These are phyloP conservation scores for Verticillium klebahnii DNA, from an alignment of 2,329 filamentous ascomycete species.

Conservation along the genomic window DNA sequence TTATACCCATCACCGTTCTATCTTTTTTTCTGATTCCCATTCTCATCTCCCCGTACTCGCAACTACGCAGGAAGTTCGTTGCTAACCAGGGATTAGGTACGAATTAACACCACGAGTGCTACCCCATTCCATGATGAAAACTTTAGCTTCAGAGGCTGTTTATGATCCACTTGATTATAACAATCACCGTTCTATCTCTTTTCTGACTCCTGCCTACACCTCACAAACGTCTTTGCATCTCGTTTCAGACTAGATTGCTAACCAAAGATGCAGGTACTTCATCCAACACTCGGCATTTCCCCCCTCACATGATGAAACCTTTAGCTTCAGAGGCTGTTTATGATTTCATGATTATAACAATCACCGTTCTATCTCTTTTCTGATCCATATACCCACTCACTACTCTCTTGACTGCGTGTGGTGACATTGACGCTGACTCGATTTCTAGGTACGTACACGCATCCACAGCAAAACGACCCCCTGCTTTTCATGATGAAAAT, in stretches of 20 bases:
- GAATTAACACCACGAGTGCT: background rate
- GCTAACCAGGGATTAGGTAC: constrained; percentile 7
- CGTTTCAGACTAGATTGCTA: constrained; percentile 3
- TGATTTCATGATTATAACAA: constrained; percentile 35
- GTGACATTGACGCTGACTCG: background rate
- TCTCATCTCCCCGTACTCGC: constrained; percentile 3
- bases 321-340: constrained; percentile 43
- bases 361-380: constrained; percentile 24
- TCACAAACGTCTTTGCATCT: constrained; percentile 7
- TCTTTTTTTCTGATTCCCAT: constrained; percentile 14
- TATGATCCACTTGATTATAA: constrained; percentile 38
- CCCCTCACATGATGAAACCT: constrained; percentile 2
- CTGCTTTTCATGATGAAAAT: constrained; percentile 31
- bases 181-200: constrained; percentile 24
- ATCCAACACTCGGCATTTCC: background rate
- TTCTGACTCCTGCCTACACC: constrained; percentile 6
- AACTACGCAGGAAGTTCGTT: constrained; percentile 1
- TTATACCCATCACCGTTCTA: constrained; percentile 30
- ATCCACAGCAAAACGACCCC: background rate
- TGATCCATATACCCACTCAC: background rate
- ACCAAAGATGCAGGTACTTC: constrained; percentile 3
- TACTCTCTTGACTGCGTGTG: background rate
- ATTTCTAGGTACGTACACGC: background rate
- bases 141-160: constrained; percentile 39
- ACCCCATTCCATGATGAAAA: constrained; percentile 31